phyloP scores from a whole-genome alignment of 73 alveolate species.

The Paramecium biaurelia region DNA sequence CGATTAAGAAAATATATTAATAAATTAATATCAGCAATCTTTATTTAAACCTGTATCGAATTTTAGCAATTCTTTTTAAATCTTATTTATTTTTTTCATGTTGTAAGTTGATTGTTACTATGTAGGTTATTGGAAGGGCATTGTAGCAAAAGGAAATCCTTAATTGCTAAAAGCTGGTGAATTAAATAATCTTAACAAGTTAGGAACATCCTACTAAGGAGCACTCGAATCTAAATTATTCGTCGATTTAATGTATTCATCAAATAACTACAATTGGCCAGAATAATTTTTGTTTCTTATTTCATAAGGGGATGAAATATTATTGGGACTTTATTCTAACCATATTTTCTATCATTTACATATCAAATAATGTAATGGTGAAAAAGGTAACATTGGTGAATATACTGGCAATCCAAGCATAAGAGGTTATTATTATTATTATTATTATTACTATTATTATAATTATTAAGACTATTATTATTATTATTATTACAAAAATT shows the following conservation, averaged over 20 bases:
- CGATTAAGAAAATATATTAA: neutral
- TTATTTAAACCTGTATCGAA: constrained; percentile 24
- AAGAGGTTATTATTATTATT: neutral
- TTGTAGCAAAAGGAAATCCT: constrained; percentile 15
- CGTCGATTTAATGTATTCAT: constrained; percentile 22
- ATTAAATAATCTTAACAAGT: neutral
- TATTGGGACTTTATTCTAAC: constrained; percentile 6
- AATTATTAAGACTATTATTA: neutral
- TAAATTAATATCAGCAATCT: neutral
- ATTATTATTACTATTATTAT: neutral
- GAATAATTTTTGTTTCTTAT: constrained; percentile 19
- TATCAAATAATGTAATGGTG: constrained; percentile 35
- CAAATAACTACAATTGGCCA: neutral
- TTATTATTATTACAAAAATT: neutral
- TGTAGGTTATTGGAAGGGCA: neutral
- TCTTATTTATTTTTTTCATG: neutral
- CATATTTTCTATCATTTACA: neutral
- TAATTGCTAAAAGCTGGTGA: neutral
- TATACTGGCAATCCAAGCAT: neutral
- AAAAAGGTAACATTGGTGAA: constrained; percentile 18
- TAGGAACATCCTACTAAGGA: neutral
- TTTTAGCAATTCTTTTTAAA: neutral
- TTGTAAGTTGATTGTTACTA: neutral
- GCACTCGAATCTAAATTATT: neutral
- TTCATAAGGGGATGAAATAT: constrained; percentile 8